Conservation (phyloP, 352 stramenopile species). For the Peronosclerospora sorghi region DNA sequence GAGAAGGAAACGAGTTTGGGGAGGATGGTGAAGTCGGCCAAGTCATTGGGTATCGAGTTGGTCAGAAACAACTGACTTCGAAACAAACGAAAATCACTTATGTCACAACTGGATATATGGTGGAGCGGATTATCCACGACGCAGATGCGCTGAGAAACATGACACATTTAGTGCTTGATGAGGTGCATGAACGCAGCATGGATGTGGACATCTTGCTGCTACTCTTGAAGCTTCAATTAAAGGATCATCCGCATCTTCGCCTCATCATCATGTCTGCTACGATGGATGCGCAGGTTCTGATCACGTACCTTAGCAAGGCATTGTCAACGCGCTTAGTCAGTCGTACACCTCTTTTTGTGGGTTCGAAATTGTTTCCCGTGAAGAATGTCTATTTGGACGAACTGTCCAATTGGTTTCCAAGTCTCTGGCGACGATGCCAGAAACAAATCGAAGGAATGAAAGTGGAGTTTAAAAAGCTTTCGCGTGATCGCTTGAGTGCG, state of each 20-base stretch:
- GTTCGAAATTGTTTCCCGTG: conserved; percentile 69
- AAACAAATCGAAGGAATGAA: conserved; percentile 40
- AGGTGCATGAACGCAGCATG: conserved; percentile 92
- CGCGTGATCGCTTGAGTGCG: conserved; percentile 15
- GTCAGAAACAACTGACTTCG: conserved; percentile 86
- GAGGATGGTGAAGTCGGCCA: conserved; percentile 53
- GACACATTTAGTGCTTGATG: conserved; percentile 94
- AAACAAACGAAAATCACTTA: conserved; percentile 91
- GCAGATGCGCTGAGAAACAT: conserved; percentile 74
- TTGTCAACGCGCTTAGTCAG: conserved; percentile 37
- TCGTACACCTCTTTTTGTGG: conserved; percentile 66
- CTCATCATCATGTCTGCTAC: conserved; percentile 96
- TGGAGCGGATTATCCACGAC: conserved; percentile 90
- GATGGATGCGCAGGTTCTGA: conserved; percentile 87
- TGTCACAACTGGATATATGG: conserved; percentile 95
- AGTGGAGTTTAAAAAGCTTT: conserved; percentile 29
- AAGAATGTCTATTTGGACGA: conserved; percentile 56
- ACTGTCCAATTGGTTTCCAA: conserved; percentile 30
- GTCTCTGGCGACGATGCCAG: conserved; percentile 16
- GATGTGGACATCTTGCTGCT: conserved; percentile 94
- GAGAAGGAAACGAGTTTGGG: conserved; percentile 59
- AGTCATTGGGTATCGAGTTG: conserved; percentile 74
- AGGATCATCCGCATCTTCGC: conserved; percentile 52
- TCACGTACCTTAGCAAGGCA: conserved; percentile 74
- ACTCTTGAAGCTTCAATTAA: conserved; percentile 77